Evolutionary conservation across 2,329 filamentous ascomycete species (phyloP).

Genomic region (Alternaria panax): DNA sequence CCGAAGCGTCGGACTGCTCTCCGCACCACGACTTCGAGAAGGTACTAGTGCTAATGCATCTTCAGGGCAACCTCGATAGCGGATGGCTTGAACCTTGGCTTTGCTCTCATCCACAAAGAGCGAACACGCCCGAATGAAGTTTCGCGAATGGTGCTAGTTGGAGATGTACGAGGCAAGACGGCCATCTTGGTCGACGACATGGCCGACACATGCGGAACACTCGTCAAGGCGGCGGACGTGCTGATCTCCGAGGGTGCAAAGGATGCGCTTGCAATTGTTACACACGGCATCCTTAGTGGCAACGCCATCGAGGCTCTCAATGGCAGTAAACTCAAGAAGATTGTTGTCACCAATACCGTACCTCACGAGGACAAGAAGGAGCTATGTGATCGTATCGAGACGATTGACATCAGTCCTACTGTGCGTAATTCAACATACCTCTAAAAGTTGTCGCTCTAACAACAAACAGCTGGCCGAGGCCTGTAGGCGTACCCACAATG

Average conservation of each 20-base stretch:
- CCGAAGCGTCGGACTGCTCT: constrained; percentile 3
- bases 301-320: constrained; percentile 89
- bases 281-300: constrained; percentile 88
- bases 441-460: constrained; percentile 19
- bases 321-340: constrained; percentile 73
- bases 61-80: constrained; percentile 85
- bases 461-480: constrained; percentile 67
- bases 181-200: constrained; percentile 98
- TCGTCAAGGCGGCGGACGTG: constrained; percentile 86
- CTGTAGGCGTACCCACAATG: constrained; percentile 76
- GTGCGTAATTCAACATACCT: constrained; percentile 44
- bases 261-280: constrained; percentile 93
- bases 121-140: constrained; percentile 90
- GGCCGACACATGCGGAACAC: constrained; percentile 93
- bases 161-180: constrained; percentile 87
- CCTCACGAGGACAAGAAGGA: constrained; percentile 82
- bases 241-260: constrained; percentile 80
- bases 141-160: constrained; percentile 93
- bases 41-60: constrained; percentile 21
- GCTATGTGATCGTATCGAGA: constrained; percentile 79
- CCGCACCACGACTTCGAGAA: constrained; percentile 1
- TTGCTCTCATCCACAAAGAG: constrained; percentile 97
- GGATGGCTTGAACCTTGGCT: constrained; percentile 86
- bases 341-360: constrained; percentile 92
- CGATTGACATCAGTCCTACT: constrained; percentile 90